These are phyloP conservation scores for Castanopsis chinensis DNA, from an alignment of 306 rosid species.

Conservation along the genomic window DNA sequence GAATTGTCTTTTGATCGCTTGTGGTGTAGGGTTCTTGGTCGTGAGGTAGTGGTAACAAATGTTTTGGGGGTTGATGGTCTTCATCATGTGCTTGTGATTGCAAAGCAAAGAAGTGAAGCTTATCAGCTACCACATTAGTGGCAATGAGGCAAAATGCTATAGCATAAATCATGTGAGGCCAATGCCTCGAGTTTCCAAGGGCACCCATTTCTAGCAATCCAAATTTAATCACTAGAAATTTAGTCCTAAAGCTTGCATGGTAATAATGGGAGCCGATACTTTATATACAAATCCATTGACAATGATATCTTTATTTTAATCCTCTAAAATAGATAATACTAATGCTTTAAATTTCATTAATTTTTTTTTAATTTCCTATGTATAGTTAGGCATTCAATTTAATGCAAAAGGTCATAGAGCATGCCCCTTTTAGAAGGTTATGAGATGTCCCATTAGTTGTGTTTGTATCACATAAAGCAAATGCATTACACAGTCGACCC, in stretches of 20 bases:
- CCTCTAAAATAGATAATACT: neutral
- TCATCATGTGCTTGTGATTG: no score
- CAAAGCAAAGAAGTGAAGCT: neutral
- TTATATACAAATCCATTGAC: neutral
- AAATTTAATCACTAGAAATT: neutral
- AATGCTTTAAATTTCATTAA: no score
- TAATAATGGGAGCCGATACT: neutral
- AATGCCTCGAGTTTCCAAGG: neutral
- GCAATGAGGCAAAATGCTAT: slow-evolving; percentile 3
- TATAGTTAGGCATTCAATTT: no score
- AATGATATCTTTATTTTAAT: neutral
- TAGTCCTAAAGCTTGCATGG: neutral
- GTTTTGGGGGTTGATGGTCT: no score
- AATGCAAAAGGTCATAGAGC: no score
- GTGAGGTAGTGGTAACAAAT: neutral
- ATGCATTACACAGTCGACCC: no score
- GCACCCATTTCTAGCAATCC: neutral
- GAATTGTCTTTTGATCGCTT: no score
- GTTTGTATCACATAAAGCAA: no score
- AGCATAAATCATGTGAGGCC: slow-evolving; percentile 6
- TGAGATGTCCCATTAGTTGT: no score
- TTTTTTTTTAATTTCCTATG: no score
- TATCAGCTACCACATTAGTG: neutral
- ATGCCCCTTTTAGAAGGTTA: no score
- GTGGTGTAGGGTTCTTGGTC: no score